These are phyloP conservation scores for Trichoderma virens DNA, from an alignment of 495 filamentous ascomycete genomes.

Conservation along the genomic window DNA sequence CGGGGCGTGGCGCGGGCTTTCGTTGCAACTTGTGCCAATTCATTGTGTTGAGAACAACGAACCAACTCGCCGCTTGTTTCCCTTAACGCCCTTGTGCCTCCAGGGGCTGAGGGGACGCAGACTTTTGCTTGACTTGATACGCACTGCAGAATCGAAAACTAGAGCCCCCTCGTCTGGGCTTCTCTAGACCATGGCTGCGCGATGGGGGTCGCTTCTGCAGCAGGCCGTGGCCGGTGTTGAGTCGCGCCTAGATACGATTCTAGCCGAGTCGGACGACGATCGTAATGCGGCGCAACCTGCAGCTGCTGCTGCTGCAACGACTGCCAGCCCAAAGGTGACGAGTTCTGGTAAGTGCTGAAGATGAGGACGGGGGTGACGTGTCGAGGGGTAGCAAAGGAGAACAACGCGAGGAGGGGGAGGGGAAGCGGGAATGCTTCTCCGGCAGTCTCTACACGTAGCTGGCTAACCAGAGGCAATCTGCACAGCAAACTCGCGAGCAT, in stretches of 20 bases:
- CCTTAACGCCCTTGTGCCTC: not conserved
- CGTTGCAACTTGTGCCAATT: no score
- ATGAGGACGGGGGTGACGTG: not conserved
- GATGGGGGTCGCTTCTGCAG: conserved; percentile 82
- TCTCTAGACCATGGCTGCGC: conserved; percentile 30
- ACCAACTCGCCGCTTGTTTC: no score
- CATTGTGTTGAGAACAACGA: no score
- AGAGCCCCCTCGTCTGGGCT: no score
- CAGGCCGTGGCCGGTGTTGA: conserved; percentile 93
- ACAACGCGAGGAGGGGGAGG: conserved; percentile 27
- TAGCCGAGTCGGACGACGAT: conserved; percentile 64
- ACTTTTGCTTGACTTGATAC: not conserved
- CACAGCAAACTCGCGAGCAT: conserved; percentile 37
- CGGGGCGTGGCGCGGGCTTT: no score
- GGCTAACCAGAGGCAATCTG: conserved; percentile 16
- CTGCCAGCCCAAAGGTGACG: conserved; percentile 22
- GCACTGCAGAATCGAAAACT: no score
- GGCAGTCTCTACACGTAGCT: not conserved
- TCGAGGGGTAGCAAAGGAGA: conserved; percentile 13
- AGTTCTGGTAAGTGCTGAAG: conserved; percentile 13
- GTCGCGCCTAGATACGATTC: conserved; percentile 82
- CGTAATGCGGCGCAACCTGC: conserved; percentile 13
- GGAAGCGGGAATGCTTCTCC: not conserved
- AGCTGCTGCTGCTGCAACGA: conserved; percentile 3
- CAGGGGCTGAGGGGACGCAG: conserved; percentile 5